phyloP scores from a whole-genome alignment of 1,139 yeast species.

The Hyphopichia wangnamkhiaoensis region DNA sequence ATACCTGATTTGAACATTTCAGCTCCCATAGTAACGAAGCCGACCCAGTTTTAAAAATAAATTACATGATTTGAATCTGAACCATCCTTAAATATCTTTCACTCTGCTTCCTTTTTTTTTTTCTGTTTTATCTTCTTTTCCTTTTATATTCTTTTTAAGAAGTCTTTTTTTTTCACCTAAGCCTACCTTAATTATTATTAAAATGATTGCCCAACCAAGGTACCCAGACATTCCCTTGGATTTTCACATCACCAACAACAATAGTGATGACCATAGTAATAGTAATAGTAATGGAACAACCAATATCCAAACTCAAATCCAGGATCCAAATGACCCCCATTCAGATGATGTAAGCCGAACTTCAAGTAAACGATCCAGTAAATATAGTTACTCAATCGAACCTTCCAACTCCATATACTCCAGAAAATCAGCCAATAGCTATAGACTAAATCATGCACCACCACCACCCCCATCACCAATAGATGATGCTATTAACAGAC shows the following conservation, averaged over 20 bases:
- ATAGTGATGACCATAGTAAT: too few species aligned
- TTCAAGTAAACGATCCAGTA: slow-evolving; percentile 1
- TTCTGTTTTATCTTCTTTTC: neutral
- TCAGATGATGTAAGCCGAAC: neutral
- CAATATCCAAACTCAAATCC: neutral
- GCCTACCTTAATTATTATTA: neutral
- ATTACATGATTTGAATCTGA: too few species aligned
- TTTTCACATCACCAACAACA: too few species aligned
- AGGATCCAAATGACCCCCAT: too few species aligned
- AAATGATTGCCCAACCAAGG: neutral
- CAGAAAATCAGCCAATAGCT: neutral
- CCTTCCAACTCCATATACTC: slow-evolving; percentile 3
- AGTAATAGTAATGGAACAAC: too few species aligned
- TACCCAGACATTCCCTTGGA: neutral
- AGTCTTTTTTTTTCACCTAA: neutral
- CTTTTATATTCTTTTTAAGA: neutral
- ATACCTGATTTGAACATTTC: neutral
- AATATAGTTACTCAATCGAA: slow-evolving; percentile 1
- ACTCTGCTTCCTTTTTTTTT: neutral
- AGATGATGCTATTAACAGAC: slow-evolving; percentile 19
- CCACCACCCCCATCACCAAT: slow-evolving; percentile 1
- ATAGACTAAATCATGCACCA: neutral
- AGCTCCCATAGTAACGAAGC: too few species aligned
- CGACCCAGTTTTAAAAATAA: too few species aligned
- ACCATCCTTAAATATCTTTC: too few species aligned